Evolutionary conservation across 202 grass and related monocot genomes (phyloP), one percentile per base, ranked within the genome.

Genomic region (Elaeis oleifera): DNA sequence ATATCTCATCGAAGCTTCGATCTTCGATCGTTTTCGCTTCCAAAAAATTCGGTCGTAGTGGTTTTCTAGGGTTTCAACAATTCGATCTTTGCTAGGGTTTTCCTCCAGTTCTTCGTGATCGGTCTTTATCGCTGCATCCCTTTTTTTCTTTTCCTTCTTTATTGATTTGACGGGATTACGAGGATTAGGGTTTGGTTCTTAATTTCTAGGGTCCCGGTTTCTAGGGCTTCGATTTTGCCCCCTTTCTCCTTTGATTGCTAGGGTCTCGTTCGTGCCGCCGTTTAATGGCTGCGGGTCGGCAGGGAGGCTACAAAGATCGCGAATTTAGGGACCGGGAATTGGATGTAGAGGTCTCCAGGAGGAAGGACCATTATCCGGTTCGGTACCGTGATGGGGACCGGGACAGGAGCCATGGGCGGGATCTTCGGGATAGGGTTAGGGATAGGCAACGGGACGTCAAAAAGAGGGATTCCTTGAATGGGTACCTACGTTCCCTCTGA

Each of bases 251-350:
- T 58, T 21, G 36, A 66, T 59, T 76, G 20, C 18, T 76, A 76
- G 72, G 72, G 55, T 66, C 67, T 68, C 52, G 36, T 44, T 49
- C 23, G 15, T 49, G 60, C 8, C 18, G 59, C n/a, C 0, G 36
- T 16, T 69, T 53, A 39, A 94, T 94, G 89, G 84, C 81, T 0
- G 71, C 81, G 14, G 72, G 75, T 50, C 75, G 75, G 19, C 76
- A 88, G 68, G 81, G 60, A 7, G 81, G 71, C 3, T 68, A 77
- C 20, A 58, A 74, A 63, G 62, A 80, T 36, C 64, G 54, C 56
- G 80, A 82, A 23, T 54, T 61, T 65, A 76, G 75, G 80, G 76
- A 76, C 60, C 74, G 71, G 50, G 84, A 79, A 39, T 14, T 17
- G 50, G 78, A 82, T 50, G 23, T 50, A 13, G 81, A 74, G 26